Conservation (phyloP, 306 rosid species). For the Cucurbita maxima region DNA sequence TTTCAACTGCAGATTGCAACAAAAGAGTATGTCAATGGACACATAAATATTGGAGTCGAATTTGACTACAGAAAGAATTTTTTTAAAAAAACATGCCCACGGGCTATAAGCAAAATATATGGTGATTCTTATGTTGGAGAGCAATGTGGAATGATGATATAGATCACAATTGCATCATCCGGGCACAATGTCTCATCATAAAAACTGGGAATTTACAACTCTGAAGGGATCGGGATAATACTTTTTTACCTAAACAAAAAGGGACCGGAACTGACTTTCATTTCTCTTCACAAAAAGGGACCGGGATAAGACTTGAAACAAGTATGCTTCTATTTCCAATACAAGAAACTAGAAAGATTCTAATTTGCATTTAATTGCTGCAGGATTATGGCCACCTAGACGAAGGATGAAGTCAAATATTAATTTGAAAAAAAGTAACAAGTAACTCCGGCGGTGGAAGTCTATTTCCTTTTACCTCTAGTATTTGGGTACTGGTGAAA, state of each 20-base stretch:
- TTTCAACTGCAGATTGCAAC: constrained; percentile 61
- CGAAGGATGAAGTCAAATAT: background rate
- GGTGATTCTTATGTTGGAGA: background rate
- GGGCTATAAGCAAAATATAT: background rate
- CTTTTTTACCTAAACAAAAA: background rate
- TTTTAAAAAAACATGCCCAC: background rate
- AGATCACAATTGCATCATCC: background rate
- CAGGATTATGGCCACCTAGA: background rate
- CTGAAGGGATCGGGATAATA: background rate
- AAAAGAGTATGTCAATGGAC: background rate
- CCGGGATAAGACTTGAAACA: background rate
- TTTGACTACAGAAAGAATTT: background rate
- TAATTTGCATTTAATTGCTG: background rate
- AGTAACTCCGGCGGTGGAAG: background rate
- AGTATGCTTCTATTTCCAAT: background rate
- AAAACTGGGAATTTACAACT: background rate
- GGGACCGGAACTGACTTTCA: background rate
- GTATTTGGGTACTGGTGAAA: background rate
- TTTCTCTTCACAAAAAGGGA: no score
- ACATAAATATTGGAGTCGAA: background rate
- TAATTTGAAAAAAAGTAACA: background rate
- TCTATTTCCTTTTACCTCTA: background rate
- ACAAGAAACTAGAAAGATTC: background rate
- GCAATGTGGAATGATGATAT: background rate
- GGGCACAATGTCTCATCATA: background rate